Base-by-base conservation (phyloP, 2,329 filamentous ascomycete species). In the Fusarium verticillioides region DNA sequence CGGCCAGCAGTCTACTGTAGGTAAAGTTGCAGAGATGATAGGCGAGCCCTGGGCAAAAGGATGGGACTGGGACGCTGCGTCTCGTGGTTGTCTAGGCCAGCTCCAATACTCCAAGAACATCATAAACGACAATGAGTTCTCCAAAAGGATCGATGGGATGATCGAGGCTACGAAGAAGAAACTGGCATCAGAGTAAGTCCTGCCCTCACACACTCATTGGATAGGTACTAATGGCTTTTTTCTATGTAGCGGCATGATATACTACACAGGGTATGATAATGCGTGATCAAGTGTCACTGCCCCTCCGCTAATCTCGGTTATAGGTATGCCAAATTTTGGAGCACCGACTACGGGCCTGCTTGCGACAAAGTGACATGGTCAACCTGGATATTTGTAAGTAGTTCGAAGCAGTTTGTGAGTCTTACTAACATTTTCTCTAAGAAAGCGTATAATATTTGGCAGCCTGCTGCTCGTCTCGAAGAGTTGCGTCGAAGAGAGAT, bases 301-400 rank as follows among this genome's bases (percentile, higher is more conserved):
- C 7, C 47, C 19, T 9, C 4, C n/a, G 0, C 49, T 36, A 18
- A 52, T 23, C 8, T 26, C 16, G 4, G 6, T 3, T 21, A 12
- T 5, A 69, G 63, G 5, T 66, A 75, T 21, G 70, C 72, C 2
- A 72, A 75, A 16, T 75, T 73, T 15, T 58, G 40, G 40, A 58
- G 60, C 16, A 62, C 60, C 0, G 52, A 62, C 18, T 62, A 62
- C 3, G 52, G 52, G 1, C 34, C 40, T n/a, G 60, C 50, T 40
- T 62, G 52, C 39, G 50, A 58, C 52, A 47, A 58, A 18, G 60
- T 46, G 3, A 58, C 60, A n/a, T 62, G 60, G 40, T 62, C 60
- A 23, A 62, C 50, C 5, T 70, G 70, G 63, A 18, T 64, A 12
- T 69, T 64, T 40, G 63, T 73, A 23, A 15, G 47, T 15, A 19